Base-by-base conservation (phyloP, 129 eudicot species). In the Scalesia atractyloides region DNA sequence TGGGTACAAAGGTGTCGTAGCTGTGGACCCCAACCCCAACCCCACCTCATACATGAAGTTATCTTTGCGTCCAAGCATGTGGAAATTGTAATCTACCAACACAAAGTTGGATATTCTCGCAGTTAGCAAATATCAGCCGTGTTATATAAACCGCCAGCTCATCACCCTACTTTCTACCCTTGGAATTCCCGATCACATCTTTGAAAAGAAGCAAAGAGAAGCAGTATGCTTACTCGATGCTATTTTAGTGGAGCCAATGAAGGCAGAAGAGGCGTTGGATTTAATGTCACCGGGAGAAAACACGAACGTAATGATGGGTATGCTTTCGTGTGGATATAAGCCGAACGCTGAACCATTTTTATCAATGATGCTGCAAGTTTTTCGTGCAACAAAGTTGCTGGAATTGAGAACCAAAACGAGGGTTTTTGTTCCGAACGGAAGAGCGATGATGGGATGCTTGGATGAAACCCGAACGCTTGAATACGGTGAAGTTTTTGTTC, bases 1-100 rank as follows among this genome's bases (percentile, higher is more conserved):
- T 68, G 97, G 97, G 34, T 91, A 80, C 70, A 91, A 91, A 76
- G 95, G 96, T 24, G 97, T 91, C 30, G 92, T 91, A 34, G 97
- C 92, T 33, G 70, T 91, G 46, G 96, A 88, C 66, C 97, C n/a
- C n/a, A n/a, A n/a, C n/a, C n/a, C n/a, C n/a, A n/a, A n/a, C n/a
- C n/a, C 90, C 1, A 64, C 68, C 14, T 88, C 96, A 26, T 52
- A 77, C 17, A 30, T 0, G 75, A 91, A 91, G 46, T 64, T 91
- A 43, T 84, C 95, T 1, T 61, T 91, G 52, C 83, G 97, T 65
- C n/a, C 18, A 3, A 91, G 97, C 86, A 91, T 91, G 97, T 57
- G 47, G 9, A 91, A 91, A 53, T 91, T 83, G 46, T 80, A 82
- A 5, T 91, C 97, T 7, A 67, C 76, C 2, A 79, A 86, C 62